Conservation (phyloP, 192 early-diverging fungal species). For the Kickxella alabastrina region DNA sequence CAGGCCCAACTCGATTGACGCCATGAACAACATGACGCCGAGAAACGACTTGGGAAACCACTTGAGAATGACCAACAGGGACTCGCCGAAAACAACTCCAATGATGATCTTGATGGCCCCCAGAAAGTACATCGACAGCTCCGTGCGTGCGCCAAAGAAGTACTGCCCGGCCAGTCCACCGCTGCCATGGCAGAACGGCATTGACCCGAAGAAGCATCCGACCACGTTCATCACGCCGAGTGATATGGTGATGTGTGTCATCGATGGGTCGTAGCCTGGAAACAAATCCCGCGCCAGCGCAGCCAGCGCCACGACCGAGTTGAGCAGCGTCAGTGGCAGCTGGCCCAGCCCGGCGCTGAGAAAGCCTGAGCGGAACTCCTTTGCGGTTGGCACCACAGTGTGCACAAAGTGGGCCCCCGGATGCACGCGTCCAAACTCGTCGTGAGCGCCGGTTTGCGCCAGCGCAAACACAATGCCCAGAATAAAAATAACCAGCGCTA, state of each 20-base stretch:
- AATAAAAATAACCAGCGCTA: constrained; percentile 69
- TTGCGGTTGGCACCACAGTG: constrained; percentile 56
- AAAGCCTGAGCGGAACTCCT: constrained; percentile 70
- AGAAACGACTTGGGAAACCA: constrained; percentile 74
- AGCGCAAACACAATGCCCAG: constrained; percentile 68
- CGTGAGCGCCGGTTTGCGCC: constrained; percentile 51
- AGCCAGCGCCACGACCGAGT: constrained; percentile 79
- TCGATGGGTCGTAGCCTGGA: constrained; percentile 54
- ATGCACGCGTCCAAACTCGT: constrained; percentile 37
- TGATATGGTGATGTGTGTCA: constrained; percentile 55
- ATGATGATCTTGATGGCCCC: constrained; percentile 72
- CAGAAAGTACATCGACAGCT: constrained; percentile 72
- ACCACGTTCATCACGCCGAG: constrained; percentile 79
- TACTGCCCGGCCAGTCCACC: constrained; percentile 95
- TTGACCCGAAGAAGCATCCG: constrained; percentile 72
- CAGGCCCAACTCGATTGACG: constrained; percentile 70
- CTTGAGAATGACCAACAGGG: constrained; percentile 66
- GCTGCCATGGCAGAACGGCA: constrained; percentile 79
- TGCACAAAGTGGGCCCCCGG: constrained; percentile 59
- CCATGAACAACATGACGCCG: constrained; percentile 84
- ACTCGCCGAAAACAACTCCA: constrained; percentile 80
- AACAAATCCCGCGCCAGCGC: constrained; percentile 79
- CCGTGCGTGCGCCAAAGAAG: constrained; percentile 85
- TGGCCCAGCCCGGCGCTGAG: constrained; percentile 80
- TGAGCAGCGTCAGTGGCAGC: constrained; percentile 79